Conservation (phyloP, 2,329 filamentous ascomycete species). For the Emydomyces testavorans region DNA sequence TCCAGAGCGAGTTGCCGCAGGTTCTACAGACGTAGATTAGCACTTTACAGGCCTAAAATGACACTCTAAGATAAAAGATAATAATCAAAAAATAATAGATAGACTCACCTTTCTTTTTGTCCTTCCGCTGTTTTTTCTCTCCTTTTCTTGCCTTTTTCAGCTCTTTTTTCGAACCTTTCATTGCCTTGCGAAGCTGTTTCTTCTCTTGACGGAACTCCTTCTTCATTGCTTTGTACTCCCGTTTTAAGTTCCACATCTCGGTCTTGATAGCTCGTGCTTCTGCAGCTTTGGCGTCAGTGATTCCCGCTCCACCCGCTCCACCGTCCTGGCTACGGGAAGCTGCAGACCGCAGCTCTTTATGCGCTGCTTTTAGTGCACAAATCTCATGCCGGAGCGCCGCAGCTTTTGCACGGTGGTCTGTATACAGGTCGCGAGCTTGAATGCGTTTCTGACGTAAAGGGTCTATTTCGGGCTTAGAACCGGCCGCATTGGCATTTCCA, state of each 20-base stretch:
- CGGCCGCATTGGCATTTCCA: not conserved
- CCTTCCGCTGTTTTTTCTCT: slow-evolving; percentile 12
- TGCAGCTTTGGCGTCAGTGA: slow-evolving; percentile 13
- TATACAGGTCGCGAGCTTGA: slow-evolving; percentile 3
- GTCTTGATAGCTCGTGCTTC: slow-evolving; percentile 27
- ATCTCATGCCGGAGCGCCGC: slow-evolving; percentile 11
- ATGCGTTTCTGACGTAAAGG: slow-evolving; percentile 3
- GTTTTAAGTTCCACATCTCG: slow-evolving; percentile 28
- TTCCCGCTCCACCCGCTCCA: not conserved
- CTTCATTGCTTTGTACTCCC: slow-evolving; percentile 29
- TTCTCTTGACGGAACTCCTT: slow-evolving; percentile 22
- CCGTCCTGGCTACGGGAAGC: not conserved
- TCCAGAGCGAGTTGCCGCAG: not conserved
- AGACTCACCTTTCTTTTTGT: slow-evolving; percentile 10
- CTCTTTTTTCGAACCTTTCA: slow-evolving; percentile 16
- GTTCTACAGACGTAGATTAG: not conserved
- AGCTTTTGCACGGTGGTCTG: slow-evolving; percentile 8
- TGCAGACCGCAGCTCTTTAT: slow-evolving; percentile 10
- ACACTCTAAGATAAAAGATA: not conserved
- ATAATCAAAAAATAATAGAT: not conserved
- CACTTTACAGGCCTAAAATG: no score
- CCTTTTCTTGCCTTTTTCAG: slow-evolving; percentile 13
- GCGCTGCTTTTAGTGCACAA: slow-evolving; percentile 9
- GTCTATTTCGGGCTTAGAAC: not conserved
- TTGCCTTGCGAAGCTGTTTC: slow-evolving; percentile 18